Evolutionary conservation across 306 rosid genomes (phyloP), one percentile per base, ranked within the genome.

Genomic region (Casuarina glauca): DNA sequence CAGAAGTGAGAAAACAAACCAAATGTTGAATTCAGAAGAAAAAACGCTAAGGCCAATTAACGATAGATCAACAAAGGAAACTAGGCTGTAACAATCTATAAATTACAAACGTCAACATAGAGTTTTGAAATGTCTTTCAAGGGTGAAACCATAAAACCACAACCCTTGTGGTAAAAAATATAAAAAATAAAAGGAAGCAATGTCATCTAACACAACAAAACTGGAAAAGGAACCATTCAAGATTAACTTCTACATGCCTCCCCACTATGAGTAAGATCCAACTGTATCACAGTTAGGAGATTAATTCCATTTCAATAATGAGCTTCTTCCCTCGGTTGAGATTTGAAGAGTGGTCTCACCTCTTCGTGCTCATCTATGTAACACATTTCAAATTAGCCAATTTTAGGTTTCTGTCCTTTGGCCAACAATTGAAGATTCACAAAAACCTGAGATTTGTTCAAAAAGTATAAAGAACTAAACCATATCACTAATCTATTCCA

Each of bases 231-330:
- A 57, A 42, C 9, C 75, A 52, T 53, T 26, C 45, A 77, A 41
- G 75, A 54, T 77, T 70, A 41, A 38, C 50, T 19, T 70, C 54
- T 45, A 77, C 57, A 43, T 38, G 68, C 63, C 38, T 15, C n/a
- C 10, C 63, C 19, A n/a, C 26, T 19, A n/a, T 9, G 3, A 8
- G 8, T 3, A 12, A 57, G 32, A 57, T n/a, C 58, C 60, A 53
- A n/a, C 4, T 53, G 20, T 20, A n/a, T n/a, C 9, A 15, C 36
- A n/a, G 5, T 57, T 57, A 57, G 36, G 32, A 57, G 61, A 54
- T 54, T 54, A 54, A n/a, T 54, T 54, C n/a, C 61, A 6, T 61
- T 35, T 61, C 67, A 61, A 61, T 61, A 32, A 61, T 7, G 35
- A 35, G 11, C 9, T 36, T 32, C 3, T 32, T 32, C 6, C 17